Evolutionary conservation across 257 asterid genomes (phyloP).

Genomic region (Sherardia arvensis): DNA sequence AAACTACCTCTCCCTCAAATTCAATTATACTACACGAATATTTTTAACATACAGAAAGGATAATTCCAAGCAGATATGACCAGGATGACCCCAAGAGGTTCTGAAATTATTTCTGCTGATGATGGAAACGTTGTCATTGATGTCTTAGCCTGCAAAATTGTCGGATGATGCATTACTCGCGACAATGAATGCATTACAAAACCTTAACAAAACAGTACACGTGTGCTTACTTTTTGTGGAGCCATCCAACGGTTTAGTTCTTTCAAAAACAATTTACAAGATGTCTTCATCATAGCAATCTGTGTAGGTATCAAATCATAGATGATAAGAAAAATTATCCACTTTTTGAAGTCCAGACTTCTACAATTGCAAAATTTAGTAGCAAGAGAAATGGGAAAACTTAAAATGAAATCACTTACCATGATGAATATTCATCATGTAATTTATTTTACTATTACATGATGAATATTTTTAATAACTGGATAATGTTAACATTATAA

Average conservation of each 20-base stretch:
- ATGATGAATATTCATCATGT: no score
- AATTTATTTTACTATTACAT: no score
- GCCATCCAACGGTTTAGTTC: slow-evolving; percentile 64
- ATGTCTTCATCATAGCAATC: slow-evolving; percentile 36
- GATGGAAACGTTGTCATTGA: slow-evolving; percentile 62
- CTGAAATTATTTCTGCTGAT: slow-evolving; percentile 71
- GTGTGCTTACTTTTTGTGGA: slow-evolving; percentile 55
- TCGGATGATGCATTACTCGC: neutral
- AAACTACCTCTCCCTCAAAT: no score
- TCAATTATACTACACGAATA: no score
- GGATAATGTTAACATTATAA: no score
- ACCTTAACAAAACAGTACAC: neutral
- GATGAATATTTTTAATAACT: neutral
- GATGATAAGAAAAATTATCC: neutral
- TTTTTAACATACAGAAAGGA: slow-evolving; percentile 64
- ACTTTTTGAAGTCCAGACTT: neutral
- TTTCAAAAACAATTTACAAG: slow-evolving; percentile 58
- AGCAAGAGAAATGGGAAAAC: neutral
- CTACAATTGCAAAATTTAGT: neutral
- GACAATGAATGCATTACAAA: neutral
- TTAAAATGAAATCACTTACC: neutral
- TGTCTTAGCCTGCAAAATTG: slow-evolving; percentile 52
- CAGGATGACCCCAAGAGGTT: slow-evolving; percentile 73
- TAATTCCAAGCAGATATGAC: slow-evolving; percentile 92
- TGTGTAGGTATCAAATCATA: slow-evolving; percentile 20